phyloP scores from a whole-genome alignment of 257 asterid genomes.

The Cruciata laevipes region DNA sequence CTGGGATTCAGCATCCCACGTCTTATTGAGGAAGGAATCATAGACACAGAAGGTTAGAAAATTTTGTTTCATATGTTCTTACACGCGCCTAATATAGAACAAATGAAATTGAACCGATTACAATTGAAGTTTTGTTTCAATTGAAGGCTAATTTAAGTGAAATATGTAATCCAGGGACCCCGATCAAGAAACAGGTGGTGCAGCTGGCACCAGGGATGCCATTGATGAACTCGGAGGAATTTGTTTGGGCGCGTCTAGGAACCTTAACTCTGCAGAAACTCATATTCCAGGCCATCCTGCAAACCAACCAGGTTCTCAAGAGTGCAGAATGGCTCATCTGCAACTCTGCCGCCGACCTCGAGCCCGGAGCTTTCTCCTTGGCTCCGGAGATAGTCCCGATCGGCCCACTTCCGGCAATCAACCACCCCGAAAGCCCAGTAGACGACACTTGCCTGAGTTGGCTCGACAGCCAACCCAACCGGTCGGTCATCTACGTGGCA shows the following conservation, averaged over 20 bases:
- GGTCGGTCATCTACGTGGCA: constrained; percentile 37
- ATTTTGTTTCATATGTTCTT: too few species aligned
- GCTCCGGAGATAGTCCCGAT: constrained; percentile 32
- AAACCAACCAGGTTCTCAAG: constrained; percentile 23
- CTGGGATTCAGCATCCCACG: constrained; percentile 40
- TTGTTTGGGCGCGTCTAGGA: constrained; percentile 27
- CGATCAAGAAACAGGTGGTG: constrained; percentile 19
- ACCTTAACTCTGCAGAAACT: constrained; percentile 23
- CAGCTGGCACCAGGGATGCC: constrained; percentile 37
- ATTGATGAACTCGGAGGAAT: constrained; percentile 26
- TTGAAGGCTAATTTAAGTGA: neutral
- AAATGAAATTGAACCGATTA: too few species aligned
- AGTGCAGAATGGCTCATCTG: constrained; percentile 34
- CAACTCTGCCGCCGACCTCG: constrained; percentile 34
- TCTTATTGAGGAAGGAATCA: constrained; percentile 39
- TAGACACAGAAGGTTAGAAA: constrained; percentile 38
- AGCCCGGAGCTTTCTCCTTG: constrained; percentile 31
- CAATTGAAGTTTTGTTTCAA: too few species aligned
- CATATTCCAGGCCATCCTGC: constrained; percentile 22
- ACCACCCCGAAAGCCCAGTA: constrained; percentile 16
- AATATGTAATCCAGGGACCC: constrained; percentile 27
- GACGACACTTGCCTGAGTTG: constrained; percentile 24
- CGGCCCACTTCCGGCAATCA: constrained; percentile 33
- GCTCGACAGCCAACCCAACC: constrained; percentile 32
- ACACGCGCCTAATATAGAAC: too few species aligned